phyloP scores from a whole-genome alignment of 257 asterid genomes.

The Solanum tarijense region DNA sequence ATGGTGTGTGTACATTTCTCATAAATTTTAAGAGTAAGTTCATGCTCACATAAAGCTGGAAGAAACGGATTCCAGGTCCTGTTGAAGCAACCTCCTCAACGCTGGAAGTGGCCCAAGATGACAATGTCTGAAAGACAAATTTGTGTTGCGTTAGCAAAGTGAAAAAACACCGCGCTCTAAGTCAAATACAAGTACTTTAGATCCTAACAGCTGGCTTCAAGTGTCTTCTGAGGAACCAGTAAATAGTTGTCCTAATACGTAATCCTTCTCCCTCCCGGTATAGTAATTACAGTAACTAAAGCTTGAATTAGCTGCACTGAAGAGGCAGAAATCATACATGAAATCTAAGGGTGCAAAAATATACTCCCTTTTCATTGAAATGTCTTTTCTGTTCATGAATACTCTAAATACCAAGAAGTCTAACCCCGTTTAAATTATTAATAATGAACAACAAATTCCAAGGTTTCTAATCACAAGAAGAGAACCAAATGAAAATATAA shows the following conservation, averaged over 20 bases:
- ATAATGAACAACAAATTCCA: not conserved
- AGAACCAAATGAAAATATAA: not conserved
- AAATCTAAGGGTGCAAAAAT: not conserved
- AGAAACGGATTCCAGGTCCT: conserved; percentile 44
- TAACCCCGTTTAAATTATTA: not conserved
- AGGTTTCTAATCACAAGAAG: not conserved
- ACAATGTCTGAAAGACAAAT: conserved; percentile 54
- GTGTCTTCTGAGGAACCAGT: not conserved
- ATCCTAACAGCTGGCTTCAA: not conserved
- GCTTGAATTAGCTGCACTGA: not conserved
- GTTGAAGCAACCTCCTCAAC: conserved; percentile 93
- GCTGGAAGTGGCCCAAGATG: conserved; percentile 52
- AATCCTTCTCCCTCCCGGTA: not conserved
- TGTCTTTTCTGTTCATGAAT: not conserved
- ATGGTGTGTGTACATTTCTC: not conserved
- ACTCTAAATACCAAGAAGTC: not conserved
- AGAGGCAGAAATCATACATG: not conserved
- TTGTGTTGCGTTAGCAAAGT: conserved; percentile 3
- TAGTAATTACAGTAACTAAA: not conserved
- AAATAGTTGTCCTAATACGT: not conserved
- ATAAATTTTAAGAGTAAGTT: not conserved
- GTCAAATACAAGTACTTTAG: not conserved
- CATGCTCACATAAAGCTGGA: conserved; percentile 39
- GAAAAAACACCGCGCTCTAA: not conserved
- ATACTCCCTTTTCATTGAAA: not conserved